Evolutionary conservation across 805 yeast species (phyloP), one percentile per base, ranked within the genome.

Genomic region (Wickerhamiella kurtzmanii): DNA sequence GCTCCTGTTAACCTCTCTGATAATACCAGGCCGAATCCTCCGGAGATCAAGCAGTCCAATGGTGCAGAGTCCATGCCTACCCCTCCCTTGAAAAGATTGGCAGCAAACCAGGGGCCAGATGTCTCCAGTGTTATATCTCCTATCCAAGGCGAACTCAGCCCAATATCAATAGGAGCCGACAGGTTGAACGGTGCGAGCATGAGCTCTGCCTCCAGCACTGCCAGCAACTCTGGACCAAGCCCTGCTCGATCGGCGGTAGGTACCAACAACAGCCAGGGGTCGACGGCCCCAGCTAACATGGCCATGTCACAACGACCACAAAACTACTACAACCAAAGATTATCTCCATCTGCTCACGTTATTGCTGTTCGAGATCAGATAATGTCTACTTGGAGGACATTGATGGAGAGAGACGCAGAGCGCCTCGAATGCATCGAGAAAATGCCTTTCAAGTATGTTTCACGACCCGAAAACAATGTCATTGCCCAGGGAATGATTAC

Each of bases 401-500:
- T 57, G 25, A 49, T 56, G 9, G 49, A 50, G 8, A 80, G 36
- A 78, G 81, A 57, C 70, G 72, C 51, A 68, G 72, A 46, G 75
- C 81, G 16, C 60, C 77, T 18, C 68, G 69, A 55, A 58, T 75
- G 22, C 57, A 78, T 15, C 60, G 58, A 52, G 32, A 44, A 50
- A 36, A 36, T 41, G 46, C 53, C 49, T 4, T 48, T 45, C 38
- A 46, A 50, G 1, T 45, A 51, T 9, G 38, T 56, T 20, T 54
- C 52, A 5, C 36, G 43, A 19, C 57, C 57, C 6, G 57, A 56
- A 2, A 57, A 52, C 45, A 62, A 59, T 41, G 58, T 80, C 8
- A 68, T 86, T 0, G 64, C 74, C 1, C 59, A 68, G 16, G 86
- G 87, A 0, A 54, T 81, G 2, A 53, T 87, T 8, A 65, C 81